Conservation (phyloP, 257 asterid species). For the Ophiorrhiza pumila region DNA sequence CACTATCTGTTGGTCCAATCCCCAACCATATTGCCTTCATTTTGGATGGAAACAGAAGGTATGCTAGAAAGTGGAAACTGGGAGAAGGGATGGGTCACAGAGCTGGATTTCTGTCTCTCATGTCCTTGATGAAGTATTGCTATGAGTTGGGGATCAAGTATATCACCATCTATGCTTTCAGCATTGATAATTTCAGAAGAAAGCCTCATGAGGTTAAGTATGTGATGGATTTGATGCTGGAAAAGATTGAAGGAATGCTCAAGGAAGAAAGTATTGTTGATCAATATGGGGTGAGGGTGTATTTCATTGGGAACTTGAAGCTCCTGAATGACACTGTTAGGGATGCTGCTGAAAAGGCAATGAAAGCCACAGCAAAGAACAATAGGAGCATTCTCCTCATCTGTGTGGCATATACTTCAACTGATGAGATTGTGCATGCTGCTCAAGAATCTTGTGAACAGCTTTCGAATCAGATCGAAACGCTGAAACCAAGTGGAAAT, state of each 20-base stretch:
- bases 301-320: constrained; percentile 58
- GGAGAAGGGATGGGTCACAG: constrained; percentile 59
- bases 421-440: constrained; percentile 63
- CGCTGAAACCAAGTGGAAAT: background rate
- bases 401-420: constrained; percentile 73
- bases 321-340: constrained; percentile 49
- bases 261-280: constrained; percentile 48
- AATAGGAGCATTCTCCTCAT: constrained; percentile 34
- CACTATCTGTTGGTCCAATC: constrained; percentile 58
- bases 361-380: constrained; percentile 57
- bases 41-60: constrained; percentile 76
- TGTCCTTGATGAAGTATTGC: constrained; percentile 67
- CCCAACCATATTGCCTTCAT: constrained; percentile 72
- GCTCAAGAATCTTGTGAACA: constrained; percentile 43
- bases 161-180: constrained; percentile 61
- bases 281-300: constrained; percentile 60
- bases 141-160: constrained; percentile 58
- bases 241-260: constrained; percentile 68
- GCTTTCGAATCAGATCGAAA: constrained; percentile 24
- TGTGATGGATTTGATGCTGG: constrained; percentile 74
- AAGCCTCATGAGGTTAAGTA: constrained; percentile 54
- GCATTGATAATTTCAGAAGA: constrained; percentile 81
- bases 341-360: constrained; percentile 58
- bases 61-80: constrained; percentile 47
- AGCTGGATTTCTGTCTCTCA: constrained; percentile 60